These are phyloP conservation scores for Saturnispora zaruensis DNA, from an alignment of 805 yeast species.

Conservation along the genomic window DNA sequence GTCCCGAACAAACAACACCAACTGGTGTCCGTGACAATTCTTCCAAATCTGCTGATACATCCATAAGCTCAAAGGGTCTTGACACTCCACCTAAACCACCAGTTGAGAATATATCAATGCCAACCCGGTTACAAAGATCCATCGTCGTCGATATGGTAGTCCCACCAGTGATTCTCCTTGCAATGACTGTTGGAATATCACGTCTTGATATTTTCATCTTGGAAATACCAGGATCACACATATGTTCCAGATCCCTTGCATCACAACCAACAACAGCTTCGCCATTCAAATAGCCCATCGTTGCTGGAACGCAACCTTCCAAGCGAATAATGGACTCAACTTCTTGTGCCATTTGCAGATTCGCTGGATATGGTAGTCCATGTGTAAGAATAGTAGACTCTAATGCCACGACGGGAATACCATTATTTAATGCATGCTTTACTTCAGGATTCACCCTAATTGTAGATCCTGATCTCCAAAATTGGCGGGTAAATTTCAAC, in stretches of 20 bases:
- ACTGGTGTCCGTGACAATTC: constrained; percentile 79
- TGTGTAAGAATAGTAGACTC: constrained; percentile 87
- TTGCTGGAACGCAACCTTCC: constrained; percentile 73
- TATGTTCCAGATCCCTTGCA: constrained; percentile 36
- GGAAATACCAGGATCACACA: constrained; percentile 33
- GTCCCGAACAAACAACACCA: constrained; percentile 89
- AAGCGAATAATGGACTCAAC: constrained; percentile 57
- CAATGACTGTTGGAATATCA: constrained; percentile 67
- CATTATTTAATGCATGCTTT: constrained; percentile 46
- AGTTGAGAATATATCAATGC: constrained; percentile 80
- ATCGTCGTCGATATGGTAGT: constrained; percentile 87
- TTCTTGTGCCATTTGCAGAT: constrained; percentile 58
- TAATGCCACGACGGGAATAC: constrained; percentile 66
- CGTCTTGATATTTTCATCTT: constrained; percentile 68
- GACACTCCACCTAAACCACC: constrained; percentile 95
- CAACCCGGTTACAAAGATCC: constrained; percentile 68
- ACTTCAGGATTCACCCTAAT: constrained; percentile 38
- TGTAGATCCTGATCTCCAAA: neutral
- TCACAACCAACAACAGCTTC: constrained; percentile 60
- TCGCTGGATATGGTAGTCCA: constrained; percentile 78
- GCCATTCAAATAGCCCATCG: constrained; percentile 72
- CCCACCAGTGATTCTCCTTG: constrained; percentile 62
- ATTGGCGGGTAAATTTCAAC: neutral
- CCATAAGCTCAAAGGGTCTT: constrained; percentile 66
- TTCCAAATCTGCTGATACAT: constrained; percentile 78